These are phyloP conservation scores for Trichoderma breve DNA, from an alignment of 2,329 filamentous ascomycete species.

Conservation along the genomic window DNA sequence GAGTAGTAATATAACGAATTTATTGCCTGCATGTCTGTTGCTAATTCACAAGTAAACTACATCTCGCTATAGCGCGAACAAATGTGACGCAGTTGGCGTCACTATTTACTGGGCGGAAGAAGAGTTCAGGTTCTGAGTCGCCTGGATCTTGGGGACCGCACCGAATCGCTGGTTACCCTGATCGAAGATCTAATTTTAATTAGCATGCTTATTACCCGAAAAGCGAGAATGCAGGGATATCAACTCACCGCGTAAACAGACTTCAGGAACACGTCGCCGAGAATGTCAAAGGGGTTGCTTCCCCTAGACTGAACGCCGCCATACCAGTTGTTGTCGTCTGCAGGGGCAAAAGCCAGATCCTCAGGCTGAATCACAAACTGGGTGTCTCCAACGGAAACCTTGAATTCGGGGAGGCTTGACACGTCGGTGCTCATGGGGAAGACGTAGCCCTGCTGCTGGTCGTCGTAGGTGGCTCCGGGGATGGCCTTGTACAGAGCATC, in stretches of 20 bases:
- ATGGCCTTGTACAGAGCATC: conserved; percentile 49
- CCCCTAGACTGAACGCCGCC: conserved; percentile 7
- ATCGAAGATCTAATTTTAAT: conserved; percentile 3
- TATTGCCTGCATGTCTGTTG: background rate
- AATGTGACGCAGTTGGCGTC: background rate
- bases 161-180: conserved; percentile 15
- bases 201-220: background rate
- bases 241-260: conserved; percentile 8
- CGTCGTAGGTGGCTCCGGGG: conserved; percentile 41
- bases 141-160: conserved; percentile 9
- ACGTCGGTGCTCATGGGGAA: conserved; percentile 34
- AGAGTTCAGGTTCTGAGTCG: background rate
- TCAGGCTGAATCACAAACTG: conserved; percentile 13
- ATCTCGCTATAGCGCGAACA: background rate
- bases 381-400: conserved; percentile 3
- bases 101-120: background rate
- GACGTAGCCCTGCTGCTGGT: conserved; percentile 43
- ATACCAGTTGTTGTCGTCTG: conserved; percentile 4
- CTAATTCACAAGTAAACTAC: background rate
- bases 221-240: background rate
- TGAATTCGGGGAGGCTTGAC: background rate
- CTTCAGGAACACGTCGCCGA: conserved; percentile 11
- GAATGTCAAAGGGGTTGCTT: conserved; percentile 9
- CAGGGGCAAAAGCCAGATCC: background rate
- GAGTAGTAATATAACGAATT: background rate